Evolutionary conservation across 164 flowering plant species (phyloP), one percentile per base, ranked within the genome.

Genomic region (Vitis rupestris): DNA sequence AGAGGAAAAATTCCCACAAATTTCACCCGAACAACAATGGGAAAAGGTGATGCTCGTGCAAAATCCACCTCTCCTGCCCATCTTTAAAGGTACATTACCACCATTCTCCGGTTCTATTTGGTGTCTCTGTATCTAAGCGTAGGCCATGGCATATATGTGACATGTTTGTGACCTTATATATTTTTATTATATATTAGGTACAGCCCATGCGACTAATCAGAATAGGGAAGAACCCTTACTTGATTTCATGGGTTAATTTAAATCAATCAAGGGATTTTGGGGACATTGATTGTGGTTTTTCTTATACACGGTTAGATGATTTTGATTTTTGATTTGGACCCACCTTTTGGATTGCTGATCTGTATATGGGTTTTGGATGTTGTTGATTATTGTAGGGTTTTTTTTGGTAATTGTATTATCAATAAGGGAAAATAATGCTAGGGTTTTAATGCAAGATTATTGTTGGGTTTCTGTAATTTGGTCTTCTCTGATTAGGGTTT

Each of bases 81-180:
- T 69, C 55, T 70, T 47, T 70, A 56, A 67, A 67, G 70, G 71
- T 73, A 73, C 72, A 68, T 73, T 68, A 44, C 61, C 31, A 19
- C 23, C 31, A n/a, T 54, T 4, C 31, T 37, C 29, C 68, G 50
- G 6, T 60, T 64, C 44, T 59, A 16, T 68, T 68, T 59, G 57
- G 64, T 14, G 50, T 51, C 64, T 37, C 6, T 37, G 44, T 37
- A 37, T 37, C 44, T 57, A 10, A 8, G 10, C 47, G 27, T 50
- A 54, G 52, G 19, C 13, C 23, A 10, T 16, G 50, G 19, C 60
- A 19, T 67, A 16, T 61, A 7, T 63, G 65, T 17, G 2, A 49
- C 65, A 63, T 47, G 19, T 7, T 44, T 48, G 27, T n/a, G 17
- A 27, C 44, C 44, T 6, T 37, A 37, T 37, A 37, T 37, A 23